A percentile compares a stretch with the other conserved stretches of the same genome.
These are phyloP conservation scores for Mortierella sp. DNA, from an alignment of 371 early-diverging fungal species.

Conservation along the genomic window DNA sequence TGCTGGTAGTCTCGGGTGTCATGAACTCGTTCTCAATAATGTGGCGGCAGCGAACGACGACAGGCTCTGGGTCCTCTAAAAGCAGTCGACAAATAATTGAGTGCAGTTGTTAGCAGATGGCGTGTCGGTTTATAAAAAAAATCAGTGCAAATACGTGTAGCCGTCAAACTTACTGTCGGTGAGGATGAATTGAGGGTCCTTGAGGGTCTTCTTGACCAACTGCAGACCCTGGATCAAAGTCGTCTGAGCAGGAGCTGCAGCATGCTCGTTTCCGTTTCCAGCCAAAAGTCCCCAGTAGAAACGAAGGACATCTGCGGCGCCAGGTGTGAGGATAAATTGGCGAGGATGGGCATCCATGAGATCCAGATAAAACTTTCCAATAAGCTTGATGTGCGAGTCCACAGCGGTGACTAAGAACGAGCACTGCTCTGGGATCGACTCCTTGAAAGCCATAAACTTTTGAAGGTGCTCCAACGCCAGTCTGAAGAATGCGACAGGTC, in stretches of 20 bases:
- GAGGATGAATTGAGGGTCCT: slow-evolving; percentile 62
- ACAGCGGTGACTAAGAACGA: slow-evolving; percentile 58
- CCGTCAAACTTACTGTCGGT: slow-evolving; percentile 44
- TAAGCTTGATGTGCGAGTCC: slow-evolving; percentile 72
- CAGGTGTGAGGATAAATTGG: slow-evolving; percentile 76
- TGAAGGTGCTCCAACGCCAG: slow-evolving; percentile 69
- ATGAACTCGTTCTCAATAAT: slow-evolving; percentile 77
- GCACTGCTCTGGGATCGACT: slow-evolving; percentile 54
- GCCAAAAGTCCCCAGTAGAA: slow-evolving; percentile 84
- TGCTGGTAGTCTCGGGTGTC: slow-evolving; percentile 75
- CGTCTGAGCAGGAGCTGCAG: slow-evolving; percentile 44
- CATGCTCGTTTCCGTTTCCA: slow-evolving; percentile 43
- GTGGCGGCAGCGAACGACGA: slow-evolving; percentile 65
- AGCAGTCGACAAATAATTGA: not conserved
- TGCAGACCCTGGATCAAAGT: slow-evolving; percentile 78
- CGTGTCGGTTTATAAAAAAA: not conserved
- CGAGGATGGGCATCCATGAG: slow-evolving; percentile 80
- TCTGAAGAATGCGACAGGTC: slow-evolving; percentile 67
- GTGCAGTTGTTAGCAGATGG: not conserved
- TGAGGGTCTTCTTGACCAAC: slow-evolving; percentile 78
- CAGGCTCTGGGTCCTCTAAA: slow-evolving; percentile 66
- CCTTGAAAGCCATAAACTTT: slow-evolving; percentile 65
- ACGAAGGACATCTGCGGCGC: slow-evolving; percentile 73
- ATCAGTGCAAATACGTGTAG: not conserved
- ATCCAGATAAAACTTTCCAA: slow-evolving; percentile 88